Conservation (phyloP, 345 rosid genomes). For the Erodium maritimum region DNA sequence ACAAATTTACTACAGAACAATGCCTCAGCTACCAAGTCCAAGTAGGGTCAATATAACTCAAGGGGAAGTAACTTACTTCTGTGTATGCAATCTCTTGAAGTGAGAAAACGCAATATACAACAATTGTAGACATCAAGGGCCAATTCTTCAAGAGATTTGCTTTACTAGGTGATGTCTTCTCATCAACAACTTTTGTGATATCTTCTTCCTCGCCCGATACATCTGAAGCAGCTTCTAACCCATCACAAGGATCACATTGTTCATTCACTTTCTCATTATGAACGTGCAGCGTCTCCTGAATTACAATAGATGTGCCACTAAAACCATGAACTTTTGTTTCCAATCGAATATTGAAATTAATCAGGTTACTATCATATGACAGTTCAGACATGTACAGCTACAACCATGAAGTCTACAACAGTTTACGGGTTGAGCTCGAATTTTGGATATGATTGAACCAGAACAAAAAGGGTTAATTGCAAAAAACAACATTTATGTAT, state of each 20-base stretch:
- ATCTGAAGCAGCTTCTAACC: constrained; percentile 14
- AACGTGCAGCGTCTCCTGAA: constrained; percentile 46
- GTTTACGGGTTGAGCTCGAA: no score
- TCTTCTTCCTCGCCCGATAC: constrained; percentile 13
- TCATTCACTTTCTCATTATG: constrained; percentile 17
- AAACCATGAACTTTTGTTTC: not conserved
- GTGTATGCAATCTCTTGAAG: constrained; percentile 57
- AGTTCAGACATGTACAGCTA: not conserved
- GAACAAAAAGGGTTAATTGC: no score
- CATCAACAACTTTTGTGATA: constrained; percentile 10
- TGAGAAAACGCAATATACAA: constrained; percentile 50
- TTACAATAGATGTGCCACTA: not conserved
- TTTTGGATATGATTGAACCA: no score
- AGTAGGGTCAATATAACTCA: no score
- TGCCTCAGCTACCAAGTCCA: not conserved
- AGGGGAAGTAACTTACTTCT: constrained; percentile 25
- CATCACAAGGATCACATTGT: constrained; percentile 7
- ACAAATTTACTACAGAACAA: not conserved
- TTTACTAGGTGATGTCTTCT: constrained; percentile 11
- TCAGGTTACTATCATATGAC: not conserved
- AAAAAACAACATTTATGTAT: no score
- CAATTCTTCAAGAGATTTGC: constrained; percentile 36
- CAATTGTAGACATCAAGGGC: constrained; percentile 47
- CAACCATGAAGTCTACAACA: not conserved
- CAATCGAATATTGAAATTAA: not conserved